Evolutionary conservation across 805 yeast genomes (phyloP).

Genomic region (Ogataea paraovalis): DNA sequence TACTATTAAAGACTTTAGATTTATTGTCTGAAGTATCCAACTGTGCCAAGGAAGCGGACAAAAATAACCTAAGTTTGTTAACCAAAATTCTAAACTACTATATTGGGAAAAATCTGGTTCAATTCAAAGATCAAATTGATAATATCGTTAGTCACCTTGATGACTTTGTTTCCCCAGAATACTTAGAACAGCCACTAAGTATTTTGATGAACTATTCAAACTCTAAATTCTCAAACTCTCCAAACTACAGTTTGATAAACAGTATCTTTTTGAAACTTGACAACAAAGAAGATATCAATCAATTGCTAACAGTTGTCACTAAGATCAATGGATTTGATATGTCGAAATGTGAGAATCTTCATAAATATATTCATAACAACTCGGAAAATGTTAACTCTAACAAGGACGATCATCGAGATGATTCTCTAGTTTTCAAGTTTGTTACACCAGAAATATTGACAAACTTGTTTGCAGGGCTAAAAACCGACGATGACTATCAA

Average conservation of each 20-base stretch:
- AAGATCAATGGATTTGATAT: constrained; percentile 18
- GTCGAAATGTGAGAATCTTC: constrained; percentile 19
- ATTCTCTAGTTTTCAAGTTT: constrained; percentile 26
- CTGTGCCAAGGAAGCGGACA: background rate
- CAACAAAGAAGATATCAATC: constrained; percentile 13
- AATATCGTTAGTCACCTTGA: constrained; percentile 32
- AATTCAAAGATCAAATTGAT: constrained; percentile 26
- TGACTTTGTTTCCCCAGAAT: constrained; percentile 26
- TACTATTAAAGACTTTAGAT: constrained; percentile 6
- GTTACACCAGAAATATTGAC: constrained; percentile 33
- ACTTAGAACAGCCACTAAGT: constrained; percentile 30
- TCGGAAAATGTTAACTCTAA: constrained; percentile 6
- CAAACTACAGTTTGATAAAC: constrained; percentile 33
- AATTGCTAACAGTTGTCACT: constrained; percentile 6
- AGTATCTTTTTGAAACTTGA: constrained; percentile 32
- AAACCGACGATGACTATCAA: constrained; percentile 14
- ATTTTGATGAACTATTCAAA: constrained; percentile 29
- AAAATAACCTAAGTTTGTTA: constrained; percentile 9
- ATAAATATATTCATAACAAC: constrained; percentile 17
- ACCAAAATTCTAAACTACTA: constrained; percentile 28
- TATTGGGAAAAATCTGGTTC: constrained; percentile 20
- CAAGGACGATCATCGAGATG: constrained; percentile 5
- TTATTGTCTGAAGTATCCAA: background rate
- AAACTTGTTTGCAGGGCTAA: constrained; percentile 31
- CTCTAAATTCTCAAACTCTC: constrained; percentile 15